Base-by-base conservation (phyloP, 2,329 filamentous ascomycete genomes). In the Amauroascus verrucosus region DNA sequence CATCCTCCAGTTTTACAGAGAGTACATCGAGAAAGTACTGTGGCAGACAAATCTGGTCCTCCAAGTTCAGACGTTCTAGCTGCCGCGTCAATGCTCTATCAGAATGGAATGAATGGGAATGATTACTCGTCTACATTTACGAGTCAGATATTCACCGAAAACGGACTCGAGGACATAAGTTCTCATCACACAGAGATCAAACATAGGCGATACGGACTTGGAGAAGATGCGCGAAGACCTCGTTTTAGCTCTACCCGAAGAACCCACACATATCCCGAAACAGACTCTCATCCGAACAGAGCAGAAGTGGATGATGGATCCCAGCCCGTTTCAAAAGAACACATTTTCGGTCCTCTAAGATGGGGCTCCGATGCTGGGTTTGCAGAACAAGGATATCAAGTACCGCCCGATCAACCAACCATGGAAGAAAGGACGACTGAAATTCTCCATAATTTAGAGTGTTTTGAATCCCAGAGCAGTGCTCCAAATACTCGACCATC, bases 351-450 rank as follows among this genome's bases (percentile, higher is more conserved):
- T 9, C 62, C 66, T 50, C 72, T 85, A 43, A 78, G 79, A 57
- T 87, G 81, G 78, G 84, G 84, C 8, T 84, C 84, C 0, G 84
- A 88, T 65, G 65, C 75, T n/a, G 79, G 73, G 54, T 88, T 88
- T 63, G 75, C 71, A 56, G 65, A 74, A 5, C 78, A 80, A 60
- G 76, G 75, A n/a, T 88, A 83, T 60, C 70, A 79, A 6, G 77
- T 82, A 0, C 72, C 73, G 8, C 73, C 76, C 6, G 70, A 75
- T 55, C 76, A 79, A 59, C 81, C 83, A 35, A 79, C 79, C 2
- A 72, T 74, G 30, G 80, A 83, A 55, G 75, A 77, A 11, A 67
- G 82, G 30, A 75, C 79, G 35, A 74, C 77, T 56, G 72, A 76
- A 32, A 73, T 82, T 41, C 67, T 84, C 14, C 75, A 77, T 11